Evolutionary conservation across 495 filamentous ascomycete species (phyloP), one percentile per base, ranked within the genome.

Genomic region (Annulohypoxylon bovei): DNA sequence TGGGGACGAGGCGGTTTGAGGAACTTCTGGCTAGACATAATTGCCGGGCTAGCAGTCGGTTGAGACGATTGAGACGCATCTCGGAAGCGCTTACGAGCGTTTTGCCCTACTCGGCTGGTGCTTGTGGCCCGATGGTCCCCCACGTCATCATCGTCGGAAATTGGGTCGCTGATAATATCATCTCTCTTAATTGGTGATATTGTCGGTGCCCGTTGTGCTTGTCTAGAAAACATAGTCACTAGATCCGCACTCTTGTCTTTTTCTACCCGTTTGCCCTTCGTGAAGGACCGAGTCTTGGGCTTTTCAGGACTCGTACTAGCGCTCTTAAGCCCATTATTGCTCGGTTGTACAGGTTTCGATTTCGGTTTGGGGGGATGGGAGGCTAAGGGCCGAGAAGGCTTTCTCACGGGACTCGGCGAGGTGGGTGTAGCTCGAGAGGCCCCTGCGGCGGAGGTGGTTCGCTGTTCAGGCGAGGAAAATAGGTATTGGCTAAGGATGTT

Each of bases 301-400:
- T 87, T 87, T 55, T 82, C 77, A 0, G 85, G 85, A 63, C 84
- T 87, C n/a, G 78, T 77, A 66, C 82, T 86, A 6, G 82, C 75
- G 68, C 81, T 84, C 40, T 80, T 78, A 50, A 59, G 32, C n/a
- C 61, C 60, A 62, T 74, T 72, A 6, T 57, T 68, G 1, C 53
- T 62, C 16, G 60, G 12, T 6, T 55, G 54, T 7, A 42, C 67
- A 49, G 64, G 67, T 8, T 64, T 70, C 4, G 65, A 54, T 20
- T 54, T 39, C 27, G 76, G 52, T 16, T 62, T 70, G 49, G 73
- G 62, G 7, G 65, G 63, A 25, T 73, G 71, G 9, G 62, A 61
- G 20, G 71, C 63, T 20, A 57, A 22, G 3, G 71, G 65, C 30
- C 74, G 73, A 14, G 81, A 74, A 18, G 71, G 57, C 67, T 79